Evolutionary conservation across 2,329 filamentous ascomycete genomes (phyloP), one percentile per base, ranked within the genome.

Genomic region (Penicillium sp.): DNA sequence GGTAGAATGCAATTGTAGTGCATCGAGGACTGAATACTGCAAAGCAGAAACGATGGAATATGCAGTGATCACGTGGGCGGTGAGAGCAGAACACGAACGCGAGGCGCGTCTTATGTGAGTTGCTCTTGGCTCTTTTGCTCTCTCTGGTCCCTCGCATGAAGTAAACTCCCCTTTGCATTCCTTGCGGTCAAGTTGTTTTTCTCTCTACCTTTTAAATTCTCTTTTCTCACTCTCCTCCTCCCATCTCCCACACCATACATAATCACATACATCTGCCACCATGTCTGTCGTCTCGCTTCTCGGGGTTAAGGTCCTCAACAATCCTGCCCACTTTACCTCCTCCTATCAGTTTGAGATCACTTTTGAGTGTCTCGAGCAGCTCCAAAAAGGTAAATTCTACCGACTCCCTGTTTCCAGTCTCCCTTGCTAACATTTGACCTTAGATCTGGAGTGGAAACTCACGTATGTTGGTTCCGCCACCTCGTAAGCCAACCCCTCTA

Each of bases 391-490:
- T 90, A 70, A 54, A 6, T 7, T 16, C 9, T 18, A n/a, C 18
- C 35, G n/a, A 22, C 2, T 14, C 3, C 8, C 3, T 34, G 18
- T 20, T 1, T 11, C 44, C 44, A 14, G 8, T 1, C 11, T 11
- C 24, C n/a, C 39, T 54, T 40, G 20, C 51, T 61, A 46, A 61
- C 7, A 9, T 10, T 34, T 66, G 16, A 36, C 40, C 29, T 27
- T 62, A 95, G 93, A 98, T 74, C 84, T 98, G 52, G 93, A 98
- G 74, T 98, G 93, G 93, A 98, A 98, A 74, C 78, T 98, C 63
- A 98, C 89, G 69, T 98, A 98, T 63, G 93, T 98, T 66, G 94
- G 93, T 64, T 98, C 93, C 60, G 93, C 94, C 55, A 97, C 91
- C 47, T 95, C 89, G 87, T 95, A 78, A 76, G 86, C 78, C 58